Evolutionary conservation across 2,329 filamentous ascomycete species (phyloP).

Genomic region (Colletotrichum phormii): DNA sequence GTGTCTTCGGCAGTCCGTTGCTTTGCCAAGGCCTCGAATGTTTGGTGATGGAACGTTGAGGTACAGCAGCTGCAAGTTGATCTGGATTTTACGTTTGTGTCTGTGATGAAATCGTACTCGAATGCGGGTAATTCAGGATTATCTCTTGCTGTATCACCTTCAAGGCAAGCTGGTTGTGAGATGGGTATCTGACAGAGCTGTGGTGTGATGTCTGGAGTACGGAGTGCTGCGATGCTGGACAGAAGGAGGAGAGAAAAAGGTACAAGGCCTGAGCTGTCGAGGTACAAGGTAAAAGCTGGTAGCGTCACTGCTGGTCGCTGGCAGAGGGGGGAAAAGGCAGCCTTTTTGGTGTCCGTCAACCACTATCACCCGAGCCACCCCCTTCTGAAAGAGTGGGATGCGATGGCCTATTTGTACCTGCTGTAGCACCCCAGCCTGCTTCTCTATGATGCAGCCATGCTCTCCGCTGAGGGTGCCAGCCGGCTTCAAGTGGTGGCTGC

Average conservation of each 20-base stretch:
- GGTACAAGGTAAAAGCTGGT: slow-evolving; percentile 3
- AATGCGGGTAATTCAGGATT: neutral
- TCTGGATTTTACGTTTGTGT: neutral
- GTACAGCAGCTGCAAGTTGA: neutral
- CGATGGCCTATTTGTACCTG: slow-evolving; percentile 35
- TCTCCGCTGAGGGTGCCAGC: slow-evolving; percentile 9
- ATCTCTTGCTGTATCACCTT: neutral
- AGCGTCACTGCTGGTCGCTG: neutral
- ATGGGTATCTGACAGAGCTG: neutral
- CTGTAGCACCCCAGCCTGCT: slow-evolving; percentile 6
- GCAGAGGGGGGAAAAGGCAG: neutral
- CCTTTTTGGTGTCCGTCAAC: slow-evolving; percentile 9
- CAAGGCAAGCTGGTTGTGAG: neutral
- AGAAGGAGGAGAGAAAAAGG: neutral
- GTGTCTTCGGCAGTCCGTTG: slow-evolving; percentile 6
- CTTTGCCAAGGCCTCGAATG: slow-evolving; percentile 1
- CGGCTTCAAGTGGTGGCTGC: neutral
- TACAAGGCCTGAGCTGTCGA: neutral
- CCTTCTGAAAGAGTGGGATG: slow-evolving; percentile 35
- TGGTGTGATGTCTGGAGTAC: neutral
- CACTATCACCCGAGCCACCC: slow-evolving; percentile 23
- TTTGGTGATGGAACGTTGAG: neutral
- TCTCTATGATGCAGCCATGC: neutral
- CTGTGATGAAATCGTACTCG: neutral
- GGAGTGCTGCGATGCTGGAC: neutral